Evolutionary conservation across 371 early-diverging fungal species (phyloP).

Genomic region (Antonospora locustae): DNA sequence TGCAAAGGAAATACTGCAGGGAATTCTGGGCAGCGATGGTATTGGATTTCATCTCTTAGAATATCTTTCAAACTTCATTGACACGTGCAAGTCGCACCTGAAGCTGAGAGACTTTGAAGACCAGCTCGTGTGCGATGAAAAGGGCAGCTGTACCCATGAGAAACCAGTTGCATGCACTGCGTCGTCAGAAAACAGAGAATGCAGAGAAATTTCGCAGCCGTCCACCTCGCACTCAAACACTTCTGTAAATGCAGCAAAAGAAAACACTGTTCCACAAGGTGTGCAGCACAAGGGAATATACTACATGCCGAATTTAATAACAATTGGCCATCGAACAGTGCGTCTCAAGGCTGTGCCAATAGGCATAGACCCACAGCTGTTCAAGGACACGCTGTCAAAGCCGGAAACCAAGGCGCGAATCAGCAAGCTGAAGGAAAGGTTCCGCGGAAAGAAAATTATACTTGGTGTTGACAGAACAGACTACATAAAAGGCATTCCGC

Average conservation of each 20-base stretch:
- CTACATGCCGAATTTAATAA: no score
- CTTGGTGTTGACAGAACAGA: conserved; percentile 95
- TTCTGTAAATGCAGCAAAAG: no score
- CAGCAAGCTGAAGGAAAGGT: conserved; percentile 64
- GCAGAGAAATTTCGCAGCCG: no score
- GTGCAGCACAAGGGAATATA: not conserved
- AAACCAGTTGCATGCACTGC: no score
- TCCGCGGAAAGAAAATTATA: conserved; percentile 72
- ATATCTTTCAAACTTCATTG: conserved; percentile 88
- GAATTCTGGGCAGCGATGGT: conserved; percentile 72
- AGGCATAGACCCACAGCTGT: conserved; percentile 90
- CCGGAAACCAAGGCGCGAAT: conserved; percentile 62
- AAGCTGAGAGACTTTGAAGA: conserved; percentile 69
- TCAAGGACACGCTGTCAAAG: conserved; percentile 61
- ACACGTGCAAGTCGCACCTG: conserved; percentile 78
- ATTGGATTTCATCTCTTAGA: conserved; percentile 95
- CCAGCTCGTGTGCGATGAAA: no score
- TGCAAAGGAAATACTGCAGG: conserved; percentile 70
- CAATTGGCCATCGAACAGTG: not conserved
- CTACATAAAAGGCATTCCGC: conserved; percentile 98
- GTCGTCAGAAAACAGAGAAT: no score
- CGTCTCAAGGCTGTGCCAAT: conserved; percentile 69
- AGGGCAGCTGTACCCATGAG: no score
- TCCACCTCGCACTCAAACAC: no score
- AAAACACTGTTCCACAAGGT: conserved; percentile 1